A percentile compares a stretch with the other conserved stretches of the same genome.
Conservation (phyloP, 1,284 basidiomycete genomes). For the Fomitopsis palustris region DNA sequence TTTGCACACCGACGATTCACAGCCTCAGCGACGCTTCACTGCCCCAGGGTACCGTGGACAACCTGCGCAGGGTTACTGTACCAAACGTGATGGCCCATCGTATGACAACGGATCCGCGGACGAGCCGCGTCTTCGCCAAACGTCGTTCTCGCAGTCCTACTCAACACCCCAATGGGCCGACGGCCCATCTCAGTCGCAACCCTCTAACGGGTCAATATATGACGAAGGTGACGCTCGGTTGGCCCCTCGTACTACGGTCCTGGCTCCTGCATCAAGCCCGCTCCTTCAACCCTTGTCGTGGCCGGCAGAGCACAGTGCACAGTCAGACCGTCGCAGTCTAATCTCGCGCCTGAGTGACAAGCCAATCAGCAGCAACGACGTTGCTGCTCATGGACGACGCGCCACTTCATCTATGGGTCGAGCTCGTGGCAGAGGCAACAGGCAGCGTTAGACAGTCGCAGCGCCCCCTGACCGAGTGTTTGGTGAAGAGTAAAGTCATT, state of each 20-base stretch:
- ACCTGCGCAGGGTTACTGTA: neutral
- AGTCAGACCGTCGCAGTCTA: neutral
- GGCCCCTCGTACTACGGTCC: too few relatives aligned
- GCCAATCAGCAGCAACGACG: neutral
- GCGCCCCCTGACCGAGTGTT: neutral
- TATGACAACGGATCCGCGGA: neutral
- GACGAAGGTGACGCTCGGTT: neutral
- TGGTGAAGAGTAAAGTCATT: neutral
- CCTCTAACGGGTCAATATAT: neutral
- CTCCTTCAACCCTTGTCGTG: neutral
- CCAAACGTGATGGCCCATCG: neutral
- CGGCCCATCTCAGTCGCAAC: too few relatives aligned
- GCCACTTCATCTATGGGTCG: neutral
- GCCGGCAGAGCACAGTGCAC: neutral
- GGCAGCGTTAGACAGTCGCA: neutral
- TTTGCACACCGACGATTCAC: neutral
- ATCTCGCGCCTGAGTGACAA: constrained; percentile 10
- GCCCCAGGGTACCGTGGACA: neutral
- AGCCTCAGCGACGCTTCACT: neutral
- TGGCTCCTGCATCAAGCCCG: neutral
- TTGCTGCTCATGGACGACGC: neutral
- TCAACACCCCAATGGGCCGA: neutral
- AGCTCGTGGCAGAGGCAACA: neutral
- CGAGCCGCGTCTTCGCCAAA: neutral
- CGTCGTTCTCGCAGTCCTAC: neutral